Conservation (phyloP, 441 rosid genomes). For the Eutrema salsugineum region DNA sequence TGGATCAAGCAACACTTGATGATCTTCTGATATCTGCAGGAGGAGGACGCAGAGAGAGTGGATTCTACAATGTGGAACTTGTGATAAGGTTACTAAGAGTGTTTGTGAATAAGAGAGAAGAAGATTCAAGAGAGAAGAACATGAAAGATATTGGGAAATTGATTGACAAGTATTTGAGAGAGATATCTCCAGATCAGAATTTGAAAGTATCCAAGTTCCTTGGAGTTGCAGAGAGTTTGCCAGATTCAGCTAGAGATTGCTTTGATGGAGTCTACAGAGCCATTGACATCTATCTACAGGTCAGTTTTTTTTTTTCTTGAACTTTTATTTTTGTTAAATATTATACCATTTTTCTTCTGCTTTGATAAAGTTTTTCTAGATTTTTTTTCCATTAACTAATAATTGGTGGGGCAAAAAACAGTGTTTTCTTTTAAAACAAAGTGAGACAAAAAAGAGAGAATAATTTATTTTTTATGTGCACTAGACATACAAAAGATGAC, state of each 20-base stretch:
- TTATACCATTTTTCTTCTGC: neutral
- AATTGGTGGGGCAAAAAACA: neutral
- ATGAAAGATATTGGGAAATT: slow-evolving; percentile 53
- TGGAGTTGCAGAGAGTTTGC: slow-evolving; percentile 66
- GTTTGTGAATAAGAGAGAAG: slow-evolving; percentile 38
- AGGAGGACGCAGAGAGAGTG: slow-evolving; percentile 27
- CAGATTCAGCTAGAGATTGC: slow-evolving; percentile 65
- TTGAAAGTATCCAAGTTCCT: slow-evolving; percentile 59
- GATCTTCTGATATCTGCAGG: slow-evolving; percentile 54
- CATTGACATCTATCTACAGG: slow-evolving; percentile 74
- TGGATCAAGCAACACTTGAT: slow-evolving; percentile 74
- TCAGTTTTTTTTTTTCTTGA: slow-evolving; percentile 15
- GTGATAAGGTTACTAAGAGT: slow-evolving; percentile 53
- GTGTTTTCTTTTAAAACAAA: neutral
- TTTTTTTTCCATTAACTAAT: slow-evolving; percentile 3
- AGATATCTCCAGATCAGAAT: slow-evolving; percentile 74
- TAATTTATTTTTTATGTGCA: neutral
- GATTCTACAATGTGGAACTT: slow-evolving; percentile 52
- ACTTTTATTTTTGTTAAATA: too few relatives aligned
- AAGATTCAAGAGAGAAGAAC: neutral
- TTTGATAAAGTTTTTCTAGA: neutral
- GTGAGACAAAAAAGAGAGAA: slow-evolving; percentile 9
- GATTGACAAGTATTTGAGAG: slow-evolving; percentile 62
- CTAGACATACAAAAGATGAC: slow-evolving; percentile 17
- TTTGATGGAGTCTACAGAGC: slow-evolving; percentile 78